Conservation (phyloP, 495 filamentous ascomycete species). For the Neurospora discreta region DNA sequence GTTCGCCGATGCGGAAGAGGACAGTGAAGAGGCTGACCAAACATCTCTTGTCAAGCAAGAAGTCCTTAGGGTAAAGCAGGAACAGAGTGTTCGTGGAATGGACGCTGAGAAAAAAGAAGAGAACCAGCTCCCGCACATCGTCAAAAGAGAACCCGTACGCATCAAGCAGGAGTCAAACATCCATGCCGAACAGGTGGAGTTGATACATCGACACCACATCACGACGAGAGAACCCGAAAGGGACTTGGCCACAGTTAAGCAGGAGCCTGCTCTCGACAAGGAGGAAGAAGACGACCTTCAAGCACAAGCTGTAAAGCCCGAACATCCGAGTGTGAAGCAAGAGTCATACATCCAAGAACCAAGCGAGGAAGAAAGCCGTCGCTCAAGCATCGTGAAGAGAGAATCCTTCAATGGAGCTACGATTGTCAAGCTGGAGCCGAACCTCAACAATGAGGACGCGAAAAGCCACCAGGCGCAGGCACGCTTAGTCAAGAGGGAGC, state of each 20-base stretch:
- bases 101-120: background rate
- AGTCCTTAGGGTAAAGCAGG: background rate
- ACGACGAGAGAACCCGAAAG: background rate
- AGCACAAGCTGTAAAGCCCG: background rate
- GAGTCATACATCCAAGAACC: background rate
- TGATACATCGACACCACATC: background rate
- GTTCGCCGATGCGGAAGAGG: background rate
- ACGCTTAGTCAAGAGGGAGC: background rate
- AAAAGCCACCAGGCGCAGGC: background rate
- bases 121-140: background rate
- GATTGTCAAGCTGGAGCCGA: background rate
- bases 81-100: background rate
- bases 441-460: background rate
- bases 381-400: background rate
- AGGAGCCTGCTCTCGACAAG: background rate
- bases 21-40: background rate
- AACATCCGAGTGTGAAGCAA: background rate
- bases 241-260: background rate
- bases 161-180: background rate
- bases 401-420: background rate
- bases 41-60: background rate
- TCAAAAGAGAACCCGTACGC: background rate
- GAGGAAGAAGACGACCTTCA: background rate
- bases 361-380: background rate
- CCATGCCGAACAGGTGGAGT: background rate